Evolutionary conservation across 805 yeast species (phyloP), one percentile per base, ranked within the genome.

Genomic region (Yarrowia bubula): DNA sequence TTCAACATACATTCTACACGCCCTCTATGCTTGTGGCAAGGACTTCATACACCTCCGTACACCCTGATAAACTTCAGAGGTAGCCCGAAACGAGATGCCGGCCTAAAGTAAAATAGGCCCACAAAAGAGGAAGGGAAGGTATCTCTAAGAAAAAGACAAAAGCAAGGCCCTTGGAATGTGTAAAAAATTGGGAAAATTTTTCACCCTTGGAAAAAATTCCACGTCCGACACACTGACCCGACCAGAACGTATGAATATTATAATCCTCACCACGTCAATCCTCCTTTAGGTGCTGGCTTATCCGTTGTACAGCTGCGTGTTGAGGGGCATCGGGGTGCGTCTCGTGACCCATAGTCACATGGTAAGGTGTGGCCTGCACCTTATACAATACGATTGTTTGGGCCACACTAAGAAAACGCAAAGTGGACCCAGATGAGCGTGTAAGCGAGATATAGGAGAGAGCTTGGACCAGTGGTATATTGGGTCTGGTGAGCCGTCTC

Each of bases 301-400:
- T 35, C 38, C 10, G 38, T 35, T 35, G 3, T 11, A 33, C 55
- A 50, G 57, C 57, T 50, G 57, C 57, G 57, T 32, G 41, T 48
- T 33, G 55, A 35, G 39, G 55, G 55, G 55, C 57, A 50, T 50
- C 43, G 57, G 18, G 41, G 33, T 50, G 57, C 57, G 57, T 50
- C 57, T 50, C 57, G 57, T 50, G 57, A 50, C 57, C 57, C 57
- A 37, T 50, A 50, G 57, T 50, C 57, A 50, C 57, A 50, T 50
- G 57, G 53, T 33, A 46, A n/a, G 17, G 53, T 47, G 50, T 46
- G 50, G 46, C 28, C 32, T 50, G 43, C 57, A 37, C 55, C 50
- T 33, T 32, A 15, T 47, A 50, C 57, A 50, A 50, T 50, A 8
- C 33, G 32, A 37, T 50, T 50, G 57, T 48, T 17, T 18, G 39